Base-by-base conservation (phyloP, 139 green algal species). In the Picochlorum sp. region DNA sequence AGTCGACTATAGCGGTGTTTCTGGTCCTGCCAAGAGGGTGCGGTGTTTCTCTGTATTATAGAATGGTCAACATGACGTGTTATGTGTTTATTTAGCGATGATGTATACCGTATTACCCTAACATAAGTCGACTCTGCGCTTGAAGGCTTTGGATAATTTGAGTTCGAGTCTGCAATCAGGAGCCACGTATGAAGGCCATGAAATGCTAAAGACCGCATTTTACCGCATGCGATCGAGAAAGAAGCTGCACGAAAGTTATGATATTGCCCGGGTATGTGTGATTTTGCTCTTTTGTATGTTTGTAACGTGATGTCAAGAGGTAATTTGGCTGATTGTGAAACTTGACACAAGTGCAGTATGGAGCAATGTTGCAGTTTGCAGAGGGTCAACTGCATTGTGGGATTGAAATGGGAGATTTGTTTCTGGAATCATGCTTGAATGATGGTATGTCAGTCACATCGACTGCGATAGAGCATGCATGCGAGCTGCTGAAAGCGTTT, bases 161-260 rank as follows among this genome's bases (percentile, higher is more conserved):
- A 24, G 55, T 33, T 31, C 18, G 1, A 63, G 36, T 9, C 24
- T 73, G 18, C 32, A 24, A 7, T 50, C 41, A 33, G 57, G 57
- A 20, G 33, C 68, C 20, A 61, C 54, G 13, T 73, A 73, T 14
- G 66, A 73, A 43, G 66, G 50, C 2, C 66, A 73, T n/a, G 59
- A 73, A 30, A 56, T 68, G 49, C 66, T 68, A 39, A 73, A 73
- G 22, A 73, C 66, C 2, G 57, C 60, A 32, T 73, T 55, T 29
- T 35, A 68, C 25, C 51, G 66, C 4, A 28, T 57, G 40, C 59
- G 66, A 7, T 41, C 66, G 0, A 52, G 60, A 8, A 26, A 39
- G 12, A 52, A 69, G 41, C 20, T 40, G 3, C 37, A 55, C 6
- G 41, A 63, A 14, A 68, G 66, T 41, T 73, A 73, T 40, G 33